Evolutionary conservation across 78 protist genomes (phyloP).

Genomic region (Protostelium mycophagum): DNA sequence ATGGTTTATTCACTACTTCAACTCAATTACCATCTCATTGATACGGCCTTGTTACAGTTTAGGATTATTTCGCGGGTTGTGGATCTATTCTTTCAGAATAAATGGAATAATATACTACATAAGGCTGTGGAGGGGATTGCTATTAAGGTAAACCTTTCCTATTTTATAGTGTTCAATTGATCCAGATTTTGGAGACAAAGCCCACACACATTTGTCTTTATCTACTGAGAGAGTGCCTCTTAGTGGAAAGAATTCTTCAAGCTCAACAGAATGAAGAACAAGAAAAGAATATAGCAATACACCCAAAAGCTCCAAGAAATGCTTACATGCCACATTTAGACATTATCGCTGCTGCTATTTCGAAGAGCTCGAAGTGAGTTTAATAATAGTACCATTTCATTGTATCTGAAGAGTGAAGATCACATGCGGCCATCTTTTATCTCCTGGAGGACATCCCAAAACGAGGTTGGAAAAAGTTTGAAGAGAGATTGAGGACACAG

Average conservation of each 20-base stretch:
- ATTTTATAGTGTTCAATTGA: not conserved
- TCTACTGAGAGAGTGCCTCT: not conserved
- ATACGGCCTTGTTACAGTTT: not conserved
- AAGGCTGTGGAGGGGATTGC: not conserved
- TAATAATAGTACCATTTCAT: no score
- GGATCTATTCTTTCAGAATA: not conserved
- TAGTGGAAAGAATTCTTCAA: not conserved
- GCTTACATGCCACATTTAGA: not conserved
- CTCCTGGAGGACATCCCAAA: not conserved
- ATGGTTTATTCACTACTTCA: not conserved
- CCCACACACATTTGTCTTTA: not conserved
- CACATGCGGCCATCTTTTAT: not conserved
- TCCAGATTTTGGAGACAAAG: not conserved
- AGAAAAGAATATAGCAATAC: not conserved
- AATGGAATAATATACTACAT: not conserved
- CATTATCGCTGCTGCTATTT: not conserved
- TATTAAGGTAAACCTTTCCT: not conserved
- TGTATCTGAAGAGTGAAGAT: no score
- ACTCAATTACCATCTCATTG: not conserved
- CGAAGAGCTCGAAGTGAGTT: slow-evolving; percentile 2
- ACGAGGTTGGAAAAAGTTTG: not conserved
- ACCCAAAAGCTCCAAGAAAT: not conserved
- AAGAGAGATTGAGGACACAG: not conserved
- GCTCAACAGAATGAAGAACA: not conserved
- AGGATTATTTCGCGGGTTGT: not conserved